phyloP scores from a whole-genome alignment of 23 red algal genomes.

The Gracilaria vermiculophylla region DNA sequence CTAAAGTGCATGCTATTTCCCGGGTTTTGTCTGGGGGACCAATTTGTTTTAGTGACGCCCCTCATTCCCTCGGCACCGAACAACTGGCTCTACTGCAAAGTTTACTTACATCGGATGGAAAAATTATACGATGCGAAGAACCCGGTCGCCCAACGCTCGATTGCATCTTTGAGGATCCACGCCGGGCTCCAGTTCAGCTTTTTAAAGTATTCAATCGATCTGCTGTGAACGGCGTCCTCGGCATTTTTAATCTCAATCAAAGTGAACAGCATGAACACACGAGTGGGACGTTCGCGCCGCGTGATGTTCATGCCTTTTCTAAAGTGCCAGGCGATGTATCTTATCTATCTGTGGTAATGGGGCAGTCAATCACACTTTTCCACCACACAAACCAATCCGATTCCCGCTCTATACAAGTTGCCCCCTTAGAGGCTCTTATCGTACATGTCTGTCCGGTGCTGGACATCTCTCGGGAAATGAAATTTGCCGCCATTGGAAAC shows the following conservation, averaged over 20 bases:
- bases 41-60: constrained; percentile 53
- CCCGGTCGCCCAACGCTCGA: constrained; percentile 23
- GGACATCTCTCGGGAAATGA: neutral
- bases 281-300: constrained; percentile 3
- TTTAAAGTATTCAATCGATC: constrained; percentile 58
- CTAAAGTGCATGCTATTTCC: constrained; percentile 54
- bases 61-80: neutral
- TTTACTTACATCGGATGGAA: constrained; percentile 27
- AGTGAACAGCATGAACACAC: neutral
- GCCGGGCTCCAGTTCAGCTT: neutral
- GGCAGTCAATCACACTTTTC: neutral
- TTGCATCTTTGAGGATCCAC: constrained; percentile 48
- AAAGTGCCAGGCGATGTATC: neutral
- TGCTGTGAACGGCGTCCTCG: constrained; percentile 15
- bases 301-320: constrained; percentile 28
- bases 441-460: constrained; percentile 44
- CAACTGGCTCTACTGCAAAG: neutral
- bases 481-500: constrained; percentile 31
- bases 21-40: constrained; percentile 67
- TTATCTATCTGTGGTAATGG: neutral
- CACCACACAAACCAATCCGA: constrained; percentile 13
- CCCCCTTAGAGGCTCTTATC: neutral
- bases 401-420: neutral
- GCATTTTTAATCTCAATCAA: constrained; percentile 44
- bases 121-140: constrained; percentile 47